Evolutionary conservation across 345 rosid species (phyloP).

Genomic region (Balakata baccata): DNA sequence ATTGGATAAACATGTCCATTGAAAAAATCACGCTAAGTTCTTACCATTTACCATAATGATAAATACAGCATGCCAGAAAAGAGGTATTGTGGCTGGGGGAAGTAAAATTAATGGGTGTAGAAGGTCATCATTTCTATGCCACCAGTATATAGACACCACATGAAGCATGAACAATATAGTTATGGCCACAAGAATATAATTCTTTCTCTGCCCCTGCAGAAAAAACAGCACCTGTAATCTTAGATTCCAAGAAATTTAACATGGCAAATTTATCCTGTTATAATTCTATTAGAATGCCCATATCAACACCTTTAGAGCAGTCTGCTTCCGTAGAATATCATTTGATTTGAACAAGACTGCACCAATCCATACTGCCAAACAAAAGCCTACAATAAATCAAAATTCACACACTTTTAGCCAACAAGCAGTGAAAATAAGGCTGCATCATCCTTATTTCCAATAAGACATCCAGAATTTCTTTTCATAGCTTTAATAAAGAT

Average conservation of each 20-base stretch:
- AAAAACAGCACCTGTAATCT: slow-evolving; percentile 5
- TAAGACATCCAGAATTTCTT: background rate
- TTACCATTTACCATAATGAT: slow-evolving; percentile 55
- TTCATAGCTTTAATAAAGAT: no score
- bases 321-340: slow-evolving; percentile 54
- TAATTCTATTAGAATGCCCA: background rate
- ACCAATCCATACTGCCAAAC: slow-evolving; percentile 48
- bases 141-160: slow-evolving; percentile 48
- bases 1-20: background rate
- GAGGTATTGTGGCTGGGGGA: slow-evolving; percentile 53
- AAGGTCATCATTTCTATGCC: slow-evolving; percentile 43
- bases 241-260: background rate
- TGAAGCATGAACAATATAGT: slow-evolving; percentile 37
- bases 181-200: slow-evolving; percentile 36
- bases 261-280: background rate
- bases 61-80: slow-evolving; percentile 62
- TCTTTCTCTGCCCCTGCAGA: slow-evolving; percentile 58
- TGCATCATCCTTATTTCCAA: background rate
- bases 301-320: slow-evolving; percentile 49
- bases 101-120: slow-evolving; percentile 50
- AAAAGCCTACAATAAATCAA: slow-evolving; percentile 39
- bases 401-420: background rate
- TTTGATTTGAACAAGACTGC: slow-evolving; percentile 58
- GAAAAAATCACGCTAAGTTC: background rate
- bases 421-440: slow-evolving; percentile 1